Percentiles rank a stretch among this genome's conserved stretches.
phyloP scores from a whole-genome alignment of 208 protist species.

The Novymonas esmeraldas region DNA sequence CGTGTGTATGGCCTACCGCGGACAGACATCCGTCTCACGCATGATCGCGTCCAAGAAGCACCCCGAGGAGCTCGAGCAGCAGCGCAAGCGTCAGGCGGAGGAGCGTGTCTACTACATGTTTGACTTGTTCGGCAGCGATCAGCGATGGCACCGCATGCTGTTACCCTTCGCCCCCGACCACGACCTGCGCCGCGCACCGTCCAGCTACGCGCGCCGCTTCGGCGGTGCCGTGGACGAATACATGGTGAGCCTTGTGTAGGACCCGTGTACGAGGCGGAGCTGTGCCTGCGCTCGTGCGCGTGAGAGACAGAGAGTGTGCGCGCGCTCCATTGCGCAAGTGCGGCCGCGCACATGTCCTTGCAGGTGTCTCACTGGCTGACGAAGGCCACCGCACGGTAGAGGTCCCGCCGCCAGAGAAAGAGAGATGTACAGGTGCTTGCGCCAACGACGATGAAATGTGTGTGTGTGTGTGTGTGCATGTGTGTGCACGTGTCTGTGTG shows the following conservation, averaged over 20 bases:
- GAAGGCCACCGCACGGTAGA: no score
- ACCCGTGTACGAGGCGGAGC: neutral
- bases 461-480: neutral
- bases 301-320: no score
- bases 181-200: conserved; percentile 22
- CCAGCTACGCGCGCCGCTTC: conserved; percentile 20
- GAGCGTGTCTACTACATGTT: conserved; percentile 39
- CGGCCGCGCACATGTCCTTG: no score
- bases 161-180: conserved; percentile 50
- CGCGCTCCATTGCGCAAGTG: no score
- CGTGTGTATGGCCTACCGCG: conserved; percentile 47
- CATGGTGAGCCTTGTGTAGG: conserved; percentile 12
- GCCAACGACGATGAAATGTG: neutral
- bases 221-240: conserved; percentile 8
- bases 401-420: no score
- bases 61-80: conserved; percentile 19
- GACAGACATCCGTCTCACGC: conserved; percentile 61
- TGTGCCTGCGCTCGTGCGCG: neutral
- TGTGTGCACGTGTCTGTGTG: neutral
- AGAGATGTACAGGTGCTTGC: no score
- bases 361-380: no score
- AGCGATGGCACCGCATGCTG: conserved; percentile 58
- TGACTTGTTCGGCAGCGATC: conserved; percentile 64
- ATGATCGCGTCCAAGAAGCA: conserved; percentile 29
- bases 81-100: conserved; percentile 19